These are phyloP conservation scores for Petunia hybrid DNA, from an alignment of 305 asterid genomes.

Conservation along the genomic window DNA sequence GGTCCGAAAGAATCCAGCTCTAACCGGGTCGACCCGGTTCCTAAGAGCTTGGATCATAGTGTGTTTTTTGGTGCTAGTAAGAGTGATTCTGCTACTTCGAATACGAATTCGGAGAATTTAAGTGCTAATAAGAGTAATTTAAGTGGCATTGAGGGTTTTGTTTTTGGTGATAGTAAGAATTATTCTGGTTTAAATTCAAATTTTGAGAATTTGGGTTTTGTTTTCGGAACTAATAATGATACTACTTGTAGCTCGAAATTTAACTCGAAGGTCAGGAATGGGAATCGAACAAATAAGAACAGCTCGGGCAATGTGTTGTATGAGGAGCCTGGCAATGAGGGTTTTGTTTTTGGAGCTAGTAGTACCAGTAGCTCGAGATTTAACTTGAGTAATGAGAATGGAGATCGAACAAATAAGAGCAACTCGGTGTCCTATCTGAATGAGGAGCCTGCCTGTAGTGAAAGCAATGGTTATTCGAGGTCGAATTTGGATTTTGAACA, in stretches of 20 bases:
- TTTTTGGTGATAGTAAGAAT: slow-evolving; percentile 37
- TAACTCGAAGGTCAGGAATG: slow-evolving; percentile 33
- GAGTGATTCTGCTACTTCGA: neutral
- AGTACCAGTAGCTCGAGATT: slow-evolving; percentile 23
- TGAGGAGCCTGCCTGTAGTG: slow-evolving; percentile 35
- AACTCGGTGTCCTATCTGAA: slow-evolving; percentile 27
- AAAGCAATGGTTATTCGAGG: slow-evolving; percentile 23
- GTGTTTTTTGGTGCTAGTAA: no score
- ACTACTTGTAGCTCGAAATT: slow-evolving; percentile 23
- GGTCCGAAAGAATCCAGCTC: neutral
- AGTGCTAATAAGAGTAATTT: slow-evolving; percentile 29
- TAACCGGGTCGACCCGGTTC: slow-evolving; percentile 1
- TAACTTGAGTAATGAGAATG: slow-evolving; percentile 32
- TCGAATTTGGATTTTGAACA: slow-evolving; percentile 30
- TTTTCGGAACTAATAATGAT: slow-evolving; percentile 37
- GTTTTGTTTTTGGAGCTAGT: slow-evolving; percentile 30
- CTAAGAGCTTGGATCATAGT: neutral
- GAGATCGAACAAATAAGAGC: slow-evolving; percentile 31
- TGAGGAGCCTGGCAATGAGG: slow-evolving; percentile 21
- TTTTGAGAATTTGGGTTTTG: slow-evolving; percentile 32
- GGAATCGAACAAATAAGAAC: slow-evolving; percentile 31
- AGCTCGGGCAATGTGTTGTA: slow-evolving; percentile 30
- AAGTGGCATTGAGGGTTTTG: slow-evolving; percentile 27
- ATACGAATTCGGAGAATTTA: slow-evolving; percentile 37
- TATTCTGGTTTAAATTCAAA: slow-evolving; percentile 28